Evolutionary conservation across 2,329 filamentous ascomycete genomes (phyloP).

Genomic region (Sporothrix pseudoabietina): DNA sequence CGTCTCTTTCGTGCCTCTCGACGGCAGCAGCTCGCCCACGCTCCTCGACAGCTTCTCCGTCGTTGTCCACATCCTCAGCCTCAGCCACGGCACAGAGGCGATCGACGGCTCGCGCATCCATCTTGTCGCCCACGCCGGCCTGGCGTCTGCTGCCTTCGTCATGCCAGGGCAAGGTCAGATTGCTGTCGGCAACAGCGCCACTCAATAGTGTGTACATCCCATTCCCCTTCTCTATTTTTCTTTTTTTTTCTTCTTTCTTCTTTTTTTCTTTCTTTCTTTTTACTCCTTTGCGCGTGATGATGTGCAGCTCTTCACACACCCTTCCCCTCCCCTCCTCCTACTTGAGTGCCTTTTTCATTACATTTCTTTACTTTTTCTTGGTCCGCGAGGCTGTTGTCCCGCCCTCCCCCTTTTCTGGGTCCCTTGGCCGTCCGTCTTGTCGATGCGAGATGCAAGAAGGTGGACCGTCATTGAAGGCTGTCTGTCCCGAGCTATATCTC

Average conservation of each 20-base stretch:
- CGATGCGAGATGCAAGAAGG: constrained; percentile 3
- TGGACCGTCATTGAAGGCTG: background rate
- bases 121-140: constrained; percentile 19
- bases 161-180: constrained; percentile 30
- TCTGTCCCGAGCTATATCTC: background rate
- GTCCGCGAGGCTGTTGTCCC: constrained; percentile 3
- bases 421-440: background rate
- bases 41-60: background rate
- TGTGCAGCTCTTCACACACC: constrained; percentile 5
- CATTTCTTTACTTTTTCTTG: background rate
- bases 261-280: background rate
- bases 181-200: constrained; percentile 34
- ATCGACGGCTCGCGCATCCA: constrained; percentile 23
- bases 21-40: background rate
- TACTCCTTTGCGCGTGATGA: background rate
- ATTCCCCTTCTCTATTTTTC: background rate
- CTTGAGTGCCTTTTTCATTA: background rate
- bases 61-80: constrained; percentile 18
- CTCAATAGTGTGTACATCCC: constrained; percentile 29
- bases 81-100: constrained; percentile 21
- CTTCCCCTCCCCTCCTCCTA: no score
- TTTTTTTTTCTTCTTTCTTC: background rate
- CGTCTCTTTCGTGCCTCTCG: constrained; percentile 14
- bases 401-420: constrained; percentile 15
- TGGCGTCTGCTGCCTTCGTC: constrained; percentile 9